These are phyloP conservation scores for Tremellales sp. DNA, from an alignment of 1,284 basidiomycete genomes.

Conservation along the genomic window DNA sequence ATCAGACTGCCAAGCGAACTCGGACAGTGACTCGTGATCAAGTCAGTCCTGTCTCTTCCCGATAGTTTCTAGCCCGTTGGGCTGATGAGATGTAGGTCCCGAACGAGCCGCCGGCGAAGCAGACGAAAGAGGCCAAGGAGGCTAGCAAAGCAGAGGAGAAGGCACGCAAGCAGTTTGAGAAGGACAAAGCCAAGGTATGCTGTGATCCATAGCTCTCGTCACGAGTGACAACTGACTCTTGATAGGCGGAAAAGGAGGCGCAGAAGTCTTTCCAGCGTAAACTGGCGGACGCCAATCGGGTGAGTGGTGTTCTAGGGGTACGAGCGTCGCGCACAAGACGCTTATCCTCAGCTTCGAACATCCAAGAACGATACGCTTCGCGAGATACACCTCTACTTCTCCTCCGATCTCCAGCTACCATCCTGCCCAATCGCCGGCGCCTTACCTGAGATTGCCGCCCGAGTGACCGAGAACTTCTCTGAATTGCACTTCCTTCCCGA, in stretches of 20 bases:
- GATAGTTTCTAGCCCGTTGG: no score
- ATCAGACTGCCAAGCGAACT: no score
- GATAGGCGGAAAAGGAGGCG: constrained; percentile 34
- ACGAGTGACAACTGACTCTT: background rate
- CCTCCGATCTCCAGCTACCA: constrained; percentile 33
- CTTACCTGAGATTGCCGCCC: constrained; percentile 34
- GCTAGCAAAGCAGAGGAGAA: constrained; percentile 29
- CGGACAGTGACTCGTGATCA: no score
- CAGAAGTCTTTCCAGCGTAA: constrained; percentile 40
- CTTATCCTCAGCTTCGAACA: constrained; percentile 27
- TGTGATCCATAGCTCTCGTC: background rate
- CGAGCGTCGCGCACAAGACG: no score
- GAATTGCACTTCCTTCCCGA: constrained; percentile 22
- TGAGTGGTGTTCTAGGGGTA: constrained; percentile 11
- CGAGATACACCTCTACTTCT: constrained; percentile 43
- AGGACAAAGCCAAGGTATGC: constrained; percentile 33
- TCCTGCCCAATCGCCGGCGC: constrained; percentile 38
- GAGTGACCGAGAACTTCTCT: constrained; percentile 33
- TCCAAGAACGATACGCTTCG: constrained; percentile 43
- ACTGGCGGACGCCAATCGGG: constrained; percentile 33
- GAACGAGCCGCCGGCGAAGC: constrained; percentile 3
- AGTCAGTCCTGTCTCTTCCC: no score
- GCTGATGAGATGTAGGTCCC: background rate
- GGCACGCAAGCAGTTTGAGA: constrained; percentile 25
- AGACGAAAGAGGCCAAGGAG: constrained; percentile 24